Conservation (phyloP, 768 basidiomycete genomes). For the Boletus vinaceobasis region DNA sequence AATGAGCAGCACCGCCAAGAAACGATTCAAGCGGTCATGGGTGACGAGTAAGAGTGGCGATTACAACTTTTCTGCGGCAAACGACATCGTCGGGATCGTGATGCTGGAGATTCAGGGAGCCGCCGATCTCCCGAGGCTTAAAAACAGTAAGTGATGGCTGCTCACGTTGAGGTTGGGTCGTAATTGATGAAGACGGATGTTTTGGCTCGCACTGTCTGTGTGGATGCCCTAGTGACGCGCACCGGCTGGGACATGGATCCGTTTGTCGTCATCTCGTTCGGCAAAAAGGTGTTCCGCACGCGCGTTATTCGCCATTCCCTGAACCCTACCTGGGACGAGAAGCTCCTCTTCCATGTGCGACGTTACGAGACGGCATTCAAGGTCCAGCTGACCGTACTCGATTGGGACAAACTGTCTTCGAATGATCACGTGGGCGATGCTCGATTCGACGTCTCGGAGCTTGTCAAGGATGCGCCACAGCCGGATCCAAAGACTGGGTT, state of each 20-base stretch:
- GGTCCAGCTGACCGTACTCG: constrained; percentile 79
- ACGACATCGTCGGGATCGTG: constrained; percentile 92
- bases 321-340: constrained; percentile 93
- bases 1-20: constrained; percentile 24
- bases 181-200: neutral
- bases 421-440: constrained; percentile 90
- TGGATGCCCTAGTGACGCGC: constrained; percentile 60
- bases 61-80: constrained; percentile 62
- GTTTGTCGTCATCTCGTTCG: constrained; percentile 93
- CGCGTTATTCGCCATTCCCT: constrained; percentile 80
- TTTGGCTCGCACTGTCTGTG: neutral
- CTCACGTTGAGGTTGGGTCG: neutral
- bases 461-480: constrained; percentile 65
- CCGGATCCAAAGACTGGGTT: constrained; percentile 55
- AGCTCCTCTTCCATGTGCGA: constrained; percentile 91
- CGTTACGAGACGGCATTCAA: constrained; percentile 78
- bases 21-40: constrained; percentile 41
- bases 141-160: constrained; percentile 65
- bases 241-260: constrained; percentile 97
- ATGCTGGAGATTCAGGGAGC: constrained; percentile 89
- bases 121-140: constrained; percentile 77
- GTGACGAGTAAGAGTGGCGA: constrained; percentile 34
- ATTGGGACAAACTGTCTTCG: constrained; percentile 92
- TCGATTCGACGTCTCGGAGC: constrained; percentile 63
- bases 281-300: constrained; percentile 95